phyloP scores from a whole-genome alignment of 495 filamentous ascomycete genomes.

The Penicillium fimorum region DNA sequence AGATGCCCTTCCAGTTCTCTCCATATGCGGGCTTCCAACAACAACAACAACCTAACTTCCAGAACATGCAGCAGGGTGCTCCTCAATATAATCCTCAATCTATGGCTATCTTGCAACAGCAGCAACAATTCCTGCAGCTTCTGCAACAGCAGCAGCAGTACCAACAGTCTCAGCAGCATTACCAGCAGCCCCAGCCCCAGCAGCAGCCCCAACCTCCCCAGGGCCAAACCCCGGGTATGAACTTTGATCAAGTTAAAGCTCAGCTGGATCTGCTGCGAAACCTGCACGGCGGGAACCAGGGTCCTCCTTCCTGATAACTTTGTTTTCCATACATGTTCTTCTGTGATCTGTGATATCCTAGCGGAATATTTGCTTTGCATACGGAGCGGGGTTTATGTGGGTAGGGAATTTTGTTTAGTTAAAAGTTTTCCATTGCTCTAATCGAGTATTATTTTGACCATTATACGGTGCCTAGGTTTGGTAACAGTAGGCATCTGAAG shows the following conservation, averaged over 20 bases:
- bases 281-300: conserved; percentile 39
- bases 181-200: conserved; percentile 42
- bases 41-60: conserved; percentile 30
- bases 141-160: conserved; percentile 30
- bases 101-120: conserved; percentile 50
- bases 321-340: conserved; percentile 13
- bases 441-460: neutral
- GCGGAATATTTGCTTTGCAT: conserved; percentile 38
- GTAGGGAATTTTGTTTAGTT: conserved; percentile 4
- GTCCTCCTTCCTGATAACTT: conserved; percentile 33
- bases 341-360: conserved; percentile 14
- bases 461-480: conserved; percentile 5
- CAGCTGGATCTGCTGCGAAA: conserved; percentile 47
- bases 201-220: conserved; percentile 33
- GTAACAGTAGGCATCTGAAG: conserved; percentile 19
- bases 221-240: conserved; percentile 29
- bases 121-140: conserved; percentile 42
- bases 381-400: conserved; percentile 20
- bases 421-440: conserved; percentile 17
- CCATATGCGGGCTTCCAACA: conserved; percentile 33
- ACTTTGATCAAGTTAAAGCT: conserved; percentile 48
- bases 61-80: conserved; percentile 45
- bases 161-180: conserved; percentile 29
- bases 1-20: conserved; percentile 43
- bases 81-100: conserved; percentile 66